These are phyloP conservation scores for Niebla homalea DNA, from an alignment of 495 filamentous ascomycete species.

Conservation along the genomic window DNA sequence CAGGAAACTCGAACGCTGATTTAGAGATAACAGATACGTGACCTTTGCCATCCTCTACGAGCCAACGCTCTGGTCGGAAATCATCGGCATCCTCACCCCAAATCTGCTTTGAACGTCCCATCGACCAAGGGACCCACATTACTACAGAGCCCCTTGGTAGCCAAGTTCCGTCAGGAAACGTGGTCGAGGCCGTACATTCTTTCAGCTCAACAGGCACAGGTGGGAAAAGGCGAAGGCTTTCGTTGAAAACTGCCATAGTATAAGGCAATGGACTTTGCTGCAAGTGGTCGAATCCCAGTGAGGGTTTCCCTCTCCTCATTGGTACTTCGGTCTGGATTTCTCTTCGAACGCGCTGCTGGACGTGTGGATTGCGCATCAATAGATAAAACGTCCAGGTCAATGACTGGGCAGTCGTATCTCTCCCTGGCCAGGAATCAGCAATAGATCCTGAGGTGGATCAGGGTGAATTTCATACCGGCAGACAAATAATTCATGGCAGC, in stretches of 20 bases:
- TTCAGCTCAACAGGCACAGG: constrained; percentile 50
- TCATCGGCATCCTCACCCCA: constrained; percentile 44
- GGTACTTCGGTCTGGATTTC: constrained; percentile 23
- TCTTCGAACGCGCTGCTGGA: constrained; percentile 25
- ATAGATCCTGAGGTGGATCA: background rate
- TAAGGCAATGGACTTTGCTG: constrained; percentile 35
- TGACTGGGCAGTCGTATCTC: constrained; percentile 48
- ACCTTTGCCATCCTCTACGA: constrained; percentile 14
- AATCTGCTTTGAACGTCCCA: constrained; percentile 39
- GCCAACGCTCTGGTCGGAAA: constrained; percentile 41
- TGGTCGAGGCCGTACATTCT: constrained; percentile 34
- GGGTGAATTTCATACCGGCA: constrained; percentile 22
- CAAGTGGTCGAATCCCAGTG: constrained; percentile 23
- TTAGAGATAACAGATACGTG: constrained; percentile 24
- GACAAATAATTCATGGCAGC: constrained; percentile 49
- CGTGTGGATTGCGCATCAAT: constrained; percentile 34
- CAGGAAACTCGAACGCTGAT: constrained; percentile 41
- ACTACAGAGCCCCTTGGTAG: constrained; percentile 37
- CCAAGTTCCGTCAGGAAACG: constrained; percentile 44
- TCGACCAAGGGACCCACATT: constrained; percentile 47
- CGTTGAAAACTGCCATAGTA: constrained; percentile 43
- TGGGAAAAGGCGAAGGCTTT: constrained; percentile 41
- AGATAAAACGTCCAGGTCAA: constrained; percentile 48
- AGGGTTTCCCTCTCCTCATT: background rate
- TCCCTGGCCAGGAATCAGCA: constrained; percentile 22